Evolutionary conservation across 2,329 filamentous ascomycete genomes (phyloP).

Genomic region (Cephalotrichum gorgonifer): DNA sequence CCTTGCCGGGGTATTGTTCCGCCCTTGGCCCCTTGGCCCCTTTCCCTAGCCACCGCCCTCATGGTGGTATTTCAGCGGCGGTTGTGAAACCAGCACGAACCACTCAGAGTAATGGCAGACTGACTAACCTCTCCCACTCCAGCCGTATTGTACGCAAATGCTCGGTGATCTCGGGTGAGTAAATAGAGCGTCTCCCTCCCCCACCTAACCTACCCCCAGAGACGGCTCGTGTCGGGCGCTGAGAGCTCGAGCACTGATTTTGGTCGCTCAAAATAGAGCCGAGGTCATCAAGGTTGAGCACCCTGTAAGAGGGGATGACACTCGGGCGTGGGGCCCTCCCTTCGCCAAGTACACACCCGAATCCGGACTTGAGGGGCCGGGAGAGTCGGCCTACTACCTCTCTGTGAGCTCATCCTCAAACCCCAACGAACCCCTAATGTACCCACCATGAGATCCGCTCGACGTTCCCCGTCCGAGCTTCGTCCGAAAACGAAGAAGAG

Average conservation of each 20-base stretch:
- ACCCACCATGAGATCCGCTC: too few relatives aligned
- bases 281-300: slow-evolving; percentile 98
- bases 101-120: slow-evolving; percentile 5
- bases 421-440: not conserved
- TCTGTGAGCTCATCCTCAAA: slow-evolving; percentile 5
- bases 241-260: not conserved
- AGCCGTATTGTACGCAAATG: slow-evolving; percentile 98
- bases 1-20: slow-evolving; percentile 63
- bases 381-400: slow-evolving; percentile 72
- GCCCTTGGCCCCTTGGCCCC: not conserved
- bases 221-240: too few relatives aligned
- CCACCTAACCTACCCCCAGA: not conserved
- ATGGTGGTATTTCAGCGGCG: too few relatives aligned
- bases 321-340: slow-evolving; percentile 89
- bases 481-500: too few relatives aligned
- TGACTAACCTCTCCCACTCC: slow-evolving; percentile 8
- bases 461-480: too few relatives aligned
- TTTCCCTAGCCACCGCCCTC: too few relatives aligned
- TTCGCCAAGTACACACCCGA: slow-evolving; percentile 68
- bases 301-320: slow-evolving; percentile 83
- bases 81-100: not conserved
- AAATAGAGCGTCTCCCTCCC: not conserved
- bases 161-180: slow-evolving; percentile 86
- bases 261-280: slow-evolving; percentile 56
- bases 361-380: slow-evolving; percentile 54